These are phyloP conservation scores for Lolium multiflorum DNA, from an alignment of 176 grass and related monocot species.

Conservation along the genomic window DNA sequence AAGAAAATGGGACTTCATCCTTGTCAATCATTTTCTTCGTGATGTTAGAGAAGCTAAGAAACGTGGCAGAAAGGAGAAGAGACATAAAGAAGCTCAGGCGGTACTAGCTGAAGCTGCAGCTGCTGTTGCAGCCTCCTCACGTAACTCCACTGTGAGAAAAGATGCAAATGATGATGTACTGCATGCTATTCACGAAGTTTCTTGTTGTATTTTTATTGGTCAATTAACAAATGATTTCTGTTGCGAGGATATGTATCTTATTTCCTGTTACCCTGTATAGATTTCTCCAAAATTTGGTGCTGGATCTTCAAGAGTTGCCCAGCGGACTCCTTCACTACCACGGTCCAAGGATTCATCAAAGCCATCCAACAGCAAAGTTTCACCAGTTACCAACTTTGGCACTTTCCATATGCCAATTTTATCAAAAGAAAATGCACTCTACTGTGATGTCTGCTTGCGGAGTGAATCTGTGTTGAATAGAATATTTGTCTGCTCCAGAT, in stretches of 20 bases:
- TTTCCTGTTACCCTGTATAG: conserved; percentile 46
- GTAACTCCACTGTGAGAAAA: conserved; percentile 81
- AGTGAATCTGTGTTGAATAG: conserved; percentile 82
- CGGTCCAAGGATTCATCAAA: conserved; percentile 66
- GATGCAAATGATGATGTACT: conserved; percentile 64
- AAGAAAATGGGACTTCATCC: conserved; percentile 92
- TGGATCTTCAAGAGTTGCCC: conserved; percentile 60
- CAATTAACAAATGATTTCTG: conserved; percentile 9
- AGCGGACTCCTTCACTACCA: conserved; percentile 39
- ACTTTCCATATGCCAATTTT: conserved; percentile 80
- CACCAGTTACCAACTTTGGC: conserved; percentile 62
- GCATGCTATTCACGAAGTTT: conserved; percentile 69
- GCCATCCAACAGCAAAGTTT: conserved; percentile 61
- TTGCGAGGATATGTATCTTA: conserved; percentile 26
- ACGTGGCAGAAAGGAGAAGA: conserved; percentile 93
- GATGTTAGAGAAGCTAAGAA: conserved; percentile 98
- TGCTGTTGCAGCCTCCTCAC: conserved; percentile 77
- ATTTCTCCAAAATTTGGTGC: conserved; percentile 51
- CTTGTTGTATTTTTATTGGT: conserved; percentile 26
- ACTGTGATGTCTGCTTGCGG: conserved; percentile 87
- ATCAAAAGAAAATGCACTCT: conserved; percentile 78
- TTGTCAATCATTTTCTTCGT: conserved; percentile 92
- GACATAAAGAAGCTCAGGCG: conserved; percentile 97
- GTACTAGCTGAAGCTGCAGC: conserved; percentile 88
- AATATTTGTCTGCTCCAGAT: conserved; percentile 94